phyloP scores from a whole-genome alignment of 495 filamentous ascomycete species.

The Parmelia sp. region DNA sequence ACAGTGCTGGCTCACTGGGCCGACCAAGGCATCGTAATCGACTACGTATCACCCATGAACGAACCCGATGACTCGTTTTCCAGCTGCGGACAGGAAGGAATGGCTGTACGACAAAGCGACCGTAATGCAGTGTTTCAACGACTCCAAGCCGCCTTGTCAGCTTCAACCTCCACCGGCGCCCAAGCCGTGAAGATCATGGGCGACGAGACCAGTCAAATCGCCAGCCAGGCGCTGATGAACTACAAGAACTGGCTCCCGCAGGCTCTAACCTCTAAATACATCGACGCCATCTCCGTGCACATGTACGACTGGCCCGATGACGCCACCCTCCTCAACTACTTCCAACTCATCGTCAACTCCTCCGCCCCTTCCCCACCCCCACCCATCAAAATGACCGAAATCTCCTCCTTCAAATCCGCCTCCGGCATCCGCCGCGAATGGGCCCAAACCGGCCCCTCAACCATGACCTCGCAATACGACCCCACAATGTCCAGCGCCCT shows the following conservation, averaged over 20 bases:
- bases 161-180: background rate
- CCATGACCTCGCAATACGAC: constrained; percentile 11
- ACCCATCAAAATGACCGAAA: constrained; percentile 21
- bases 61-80: constrained; percentile 14
- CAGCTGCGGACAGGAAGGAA: constrained; percentile 17
- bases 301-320: constrained; percentile 23
- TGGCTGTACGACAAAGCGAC: constrained; percentile 6
- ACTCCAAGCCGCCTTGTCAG: constrained; percentile 1
- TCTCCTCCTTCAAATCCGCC: constrained; percentile 14
- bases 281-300: constrained; percentile 20
- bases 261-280: constrained; percentile 2
- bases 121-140: constrained; percentile 7
- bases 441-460: constrained; percentile 12
- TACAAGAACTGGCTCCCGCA: constrained; percentile 15
- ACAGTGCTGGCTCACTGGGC: background rate
- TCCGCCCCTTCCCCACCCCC: background rate
- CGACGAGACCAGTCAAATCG: constrained; percentile 21
- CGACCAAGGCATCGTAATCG: constrained; percentile 6
- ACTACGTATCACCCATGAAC: constrained; percentile 21
- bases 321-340: constrained; percentile 19
- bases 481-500: constrained; percentile 17
- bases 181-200: constrained; percentile 19
- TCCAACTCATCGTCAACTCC: constrained; percentile 11
- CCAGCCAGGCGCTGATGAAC: constrained; percentile 15
- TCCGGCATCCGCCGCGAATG: constrained; percentile 2